Conservation (phyloP, 257 asterid species). For the Solanum clarkiae region DNA sequence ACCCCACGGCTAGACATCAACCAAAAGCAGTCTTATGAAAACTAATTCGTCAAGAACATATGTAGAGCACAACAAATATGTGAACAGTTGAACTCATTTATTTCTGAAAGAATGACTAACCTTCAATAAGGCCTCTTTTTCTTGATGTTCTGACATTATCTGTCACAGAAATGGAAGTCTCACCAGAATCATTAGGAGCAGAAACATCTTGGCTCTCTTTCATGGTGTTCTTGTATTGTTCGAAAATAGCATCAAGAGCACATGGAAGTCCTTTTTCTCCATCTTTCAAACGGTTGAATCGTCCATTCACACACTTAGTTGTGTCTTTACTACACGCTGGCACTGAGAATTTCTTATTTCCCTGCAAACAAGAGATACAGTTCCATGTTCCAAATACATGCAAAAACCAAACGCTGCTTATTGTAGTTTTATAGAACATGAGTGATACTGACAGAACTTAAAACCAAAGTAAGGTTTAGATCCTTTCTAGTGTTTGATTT, state of each 20-base stretch:
- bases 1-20: too few relatives aligned
- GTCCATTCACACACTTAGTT: slow-evolving; percentile 8
- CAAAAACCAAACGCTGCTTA: background rate
- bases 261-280: slow-evolving; percentile 13
- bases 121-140: slow-evolving; percentile 39
- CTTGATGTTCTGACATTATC: slow-evolving; percentile 6
- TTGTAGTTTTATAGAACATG: background rate
- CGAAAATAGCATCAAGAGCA: slow-evolving; percentile 35
- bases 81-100: background rate
- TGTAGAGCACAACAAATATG: background rate
- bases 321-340: slow-evolving; percentile 9
- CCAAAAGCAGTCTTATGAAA: background rate
- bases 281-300: slow-evolving; percentile 4
- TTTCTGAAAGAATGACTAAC: slow-evolving; percentile 6
- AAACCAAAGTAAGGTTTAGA: background rate
- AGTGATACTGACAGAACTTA: background rate
- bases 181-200: background rate
- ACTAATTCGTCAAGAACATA: background rate
- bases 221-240: slow-evolving; percentile 37
- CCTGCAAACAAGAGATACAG: slow-evolving; percentile 15
- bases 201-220: slow-evolving; percentile 3
- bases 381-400: background rate
- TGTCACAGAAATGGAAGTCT: background rate
- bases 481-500: background rate
- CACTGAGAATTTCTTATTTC: slow-evolving; percentile 23